Evolutionary conservation across 2,329 filamentous ascomycete genomes (phyloP).

Genomic region (Scedosporium minutisporum): DNA sequence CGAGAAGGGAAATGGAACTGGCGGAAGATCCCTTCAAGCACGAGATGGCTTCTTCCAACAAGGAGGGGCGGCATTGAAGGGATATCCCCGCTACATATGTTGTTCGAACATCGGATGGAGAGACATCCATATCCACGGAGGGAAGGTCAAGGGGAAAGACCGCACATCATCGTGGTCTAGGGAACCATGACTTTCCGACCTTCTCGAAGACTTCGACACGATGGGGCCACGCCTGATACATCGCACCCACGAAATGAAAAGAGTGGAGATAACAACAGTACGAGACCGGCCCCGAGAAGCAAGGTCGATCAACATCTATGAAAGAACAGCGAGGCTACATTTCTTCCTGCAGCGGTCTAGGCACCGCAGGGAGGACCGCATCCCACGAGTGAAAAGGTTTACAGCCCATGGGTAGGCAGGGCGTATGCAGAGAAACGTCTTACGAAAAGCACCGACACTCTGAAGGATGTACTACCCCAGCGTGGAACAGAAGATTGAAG

Average conservation of each 20-base stretch:
- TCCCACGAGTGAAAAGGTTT: background rate
- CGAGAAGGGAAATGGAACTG: background rate
- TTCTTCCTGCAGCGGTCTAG: background rate
- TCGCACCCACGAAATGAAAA: background rate
- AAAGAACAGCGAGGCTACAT: background rate
- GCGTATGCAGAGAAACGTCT: background rate
- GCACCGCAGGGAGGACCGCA: background rate
- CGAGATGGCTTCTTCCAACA: background rate
- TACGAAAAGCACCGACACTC: background rate
- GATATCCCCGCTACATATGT: background rate
- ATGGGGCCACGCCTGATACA: background rate
- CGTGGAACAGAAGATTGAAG: background rate
- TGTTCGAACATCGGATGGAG: background rate
- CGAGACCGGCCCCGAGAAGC: conserved; percentile 7
- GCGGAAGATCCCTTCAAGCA: background rate
- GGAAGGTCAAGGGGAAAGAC: background rate
- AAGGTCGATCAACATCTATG: background rate
- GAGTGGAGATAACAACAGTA: background rate
- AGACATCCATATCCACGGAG: background rate
- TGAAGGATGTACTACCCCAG: background rate
- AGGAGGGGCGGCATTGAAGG: background rate
- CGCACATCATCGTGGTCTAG: background rate
- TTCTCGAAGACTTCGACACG: background rate
- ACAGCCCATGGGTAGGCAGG: background rate
- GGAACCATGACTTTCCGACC: background rate